These are phyloP conservation scores for Meredithiella fracta DNA, from an alignment of 2,329 filamentous ascomycete species.

Conservation along the genomic window DNA sequence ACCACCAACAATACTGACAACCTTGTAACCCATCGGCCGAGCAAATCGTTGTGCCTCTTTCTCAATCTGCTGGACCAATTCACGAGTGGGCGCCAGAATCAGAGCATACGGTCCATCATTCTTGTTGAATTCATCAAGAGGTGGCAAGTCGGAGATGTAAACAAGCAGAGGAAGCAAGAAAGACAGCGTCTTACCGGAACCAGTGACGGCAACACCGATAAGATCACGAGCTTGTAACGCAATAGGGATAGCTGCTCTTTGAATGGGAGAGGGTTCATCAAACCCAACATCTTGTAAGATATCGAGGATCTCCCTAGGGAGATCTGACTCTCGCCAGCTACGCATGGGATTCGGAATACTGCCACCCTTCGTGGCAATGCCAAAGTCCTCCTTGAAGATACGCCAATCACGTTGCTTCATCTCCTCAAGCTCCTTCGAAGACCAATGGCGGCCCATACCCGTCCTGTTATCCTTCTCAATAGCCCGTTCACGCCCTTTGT, in stretches of 20 bases:
- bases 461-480: slow-evolving; percentile 56
- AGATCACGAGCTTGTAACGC: slow-evolving; percentile 82
- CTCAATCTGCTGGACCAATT: slow-evolving; percentile 95
- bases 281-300: slow-evolving; percentile 79
- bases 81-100: slow-evolving; percentile 87
- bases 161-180: slow-evolving; percentile 84
- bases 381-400: slow-evolving; percentile 99
- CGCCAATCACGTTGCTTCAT: slow-evolving; percentile 98
- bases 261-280: slow-evolving; percentile 77
- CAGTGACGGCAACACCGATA: slow-evolving; percentile 95
- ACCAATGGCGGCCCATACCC: slow-evolving; percentile 84
- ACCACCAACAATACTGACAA: slow-evolving; percentile 94
- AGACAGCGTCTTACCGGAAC: slow-evolving; percentile 94
- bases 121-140: slow-evolving; percentile 69
- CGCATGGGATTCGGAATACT: slow-evolving; percentile 92
- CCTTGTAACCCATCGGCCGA: slow-evolving; percentile 74
- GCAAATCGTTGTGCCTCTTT: slow-evolving; percentile 88
- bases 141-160: slow-evolving; percentile 82
- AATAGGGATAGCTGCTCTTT: slow-evolving; percentile 88
- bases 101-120: slow-evolving; percentile 96
- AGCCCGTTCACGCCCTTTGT: slow-evolving; percentile 44
- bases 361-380: slow-evolving; percentile 86
- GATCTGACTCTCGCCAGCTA: slow-evolving; percentile 69
- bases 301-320: slow-evolving; percentile 62
- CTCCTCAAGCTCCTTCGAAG: slow-evolving; percentile 75